These are phyloP conservation scores for Colletotrichum viniferum DNA, from an alignment of 2,329 filamentous ascomycete genomes.

Conservation along the genomic window DNA sequence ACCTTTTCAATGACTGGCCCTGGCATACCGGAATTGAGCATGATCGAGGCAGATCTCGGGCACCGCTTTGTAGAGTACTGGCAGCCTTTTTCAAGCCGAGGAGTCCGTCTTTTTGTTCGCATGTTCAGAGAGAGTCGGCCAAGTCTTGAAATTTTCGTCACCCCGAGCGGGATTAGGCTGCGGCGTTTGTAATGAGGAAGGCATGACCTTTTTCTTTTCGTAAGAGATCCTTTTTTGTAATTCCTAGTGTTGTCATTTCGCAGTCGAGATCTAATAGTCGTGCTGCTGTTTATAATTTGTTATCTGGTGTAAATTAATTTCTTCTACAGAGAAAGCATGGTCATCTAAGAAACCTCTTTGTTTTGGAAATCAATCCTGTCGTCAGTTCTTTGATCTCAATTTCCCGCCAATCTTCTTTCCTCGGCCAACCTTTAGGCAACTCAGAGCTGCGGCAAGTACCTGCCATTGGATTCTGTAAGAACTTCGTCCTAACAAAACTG, in stretches of 20 bases:
- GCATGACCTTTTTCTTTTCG: neutral
- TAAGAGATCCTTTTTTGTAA: neutral
- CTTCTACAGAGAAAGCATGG: neutral
- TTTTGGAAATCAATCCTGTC: too few species aligned
- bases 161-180: neutral
- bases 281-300: rapidly evolving
- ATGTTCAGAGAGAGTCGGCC: rapidly evolving
- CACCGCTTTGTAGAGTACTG: neutral
- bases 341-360: neutral
- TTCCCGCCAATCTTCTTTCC: rapidly evolving
- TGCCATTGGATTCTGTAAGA: neutral
- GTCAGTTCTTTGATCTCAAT: neutral
- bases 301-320: neutral
- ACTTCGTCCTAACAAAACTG: neutral
- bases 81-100: neutral
- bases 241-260: neutral
- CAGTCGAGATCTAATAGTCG: rapidly evolving
- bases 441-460: neutral
- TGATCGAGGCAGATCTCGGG: neutral
- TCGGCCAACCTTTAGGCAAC: rapidly evolving
- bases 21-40: neutral
- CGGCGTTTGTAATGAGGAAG: neutral
- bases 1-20: neutral
- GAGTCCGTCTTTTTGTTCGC: neutral
- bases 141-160: neutral